Percentiles rank a stretch among this genome's conserved stretches.
These are phyloP conservation scores for Marasmius tenuissimus DNA, from an alignment of 1,284 basidiomycete species.

Conservation along the genomic window DNA sequence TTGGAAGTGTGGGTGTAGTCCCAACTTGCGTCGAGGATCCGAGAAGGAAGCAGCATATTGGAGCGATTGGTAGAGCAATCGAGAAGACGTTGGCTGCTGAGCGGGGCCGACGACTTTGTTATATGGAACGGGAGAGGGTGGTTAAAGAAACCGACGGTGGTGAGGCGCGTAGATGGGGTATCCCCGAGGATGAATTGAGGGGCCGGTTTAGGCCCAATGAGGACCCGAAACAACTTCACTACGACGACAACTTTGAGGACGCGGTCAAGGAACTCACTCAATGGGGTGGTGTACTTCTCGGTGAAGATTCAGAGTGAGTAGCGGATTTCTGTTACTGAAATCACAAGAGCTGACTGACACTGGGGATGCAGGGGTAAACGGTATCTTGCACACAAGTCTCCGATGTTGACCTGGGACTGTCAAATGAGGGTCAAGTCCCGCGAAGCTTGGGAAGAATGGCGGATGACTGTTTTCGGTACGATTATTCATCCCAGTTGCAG, in stretches of 20 bases:
- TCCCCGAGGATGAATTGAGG: slow-evolving; percentile 56
- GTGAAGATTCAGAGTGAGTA: slow-evolving; percentile 70
- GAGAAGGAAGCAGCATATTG: slow-evolving; percentile 75
- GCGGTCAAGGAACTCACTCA: slow-evolving; percentile 81
- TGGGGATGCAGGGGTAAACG: slow-evolving; percentile 56
- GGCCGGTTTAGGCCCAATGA: slow-evolving; percentile 45
- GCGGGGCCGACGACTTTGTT: slow-evolving; percentile 72
- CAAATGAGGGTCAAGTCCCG: slow-evolving; percentile 67
- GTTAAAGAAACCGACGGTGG: slow-evolving; percentile 51
- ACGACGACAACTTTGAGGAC: slow-evolving; percentile 55
- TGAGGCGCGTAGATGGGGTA: slow-evolving; percentile 76
- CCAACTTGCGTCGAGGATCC: slow-evolving; percentile 86
- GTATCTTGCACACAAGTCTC: slow-evolving; percentile 77
- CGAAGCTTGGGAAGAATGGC: slow-evolving; percentile 71
- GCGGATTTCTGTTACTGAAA: slow-evolving; percentile 16
- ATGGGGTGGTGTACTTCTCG: slow-evolving; percentile 80
- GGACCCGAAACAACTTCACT: slow-evolving; percentile 1
- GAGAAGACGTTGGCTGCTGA: slow-evolving; percentile 68
- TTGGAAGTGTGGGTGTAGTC: slow-evolving; percentile 79
- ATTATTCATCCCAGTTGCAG: slow-evolving; percentile 13
- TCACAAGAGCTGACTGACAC: slow-evolving; percentile 10
- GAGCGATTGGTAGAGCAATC: slow-evolving; percentile 73
- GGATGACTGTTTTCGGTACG: slow-evolving; percentile 62
- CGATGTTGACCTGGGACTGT: slow-evolving; percentile 74
- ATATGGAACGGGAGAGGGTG: slow-evolving; percentile 41